Evolutionary conservation across 495 filamentous ascomycete genomes (phyloP).

Genomic region (Neurospora sp.): DNA sequence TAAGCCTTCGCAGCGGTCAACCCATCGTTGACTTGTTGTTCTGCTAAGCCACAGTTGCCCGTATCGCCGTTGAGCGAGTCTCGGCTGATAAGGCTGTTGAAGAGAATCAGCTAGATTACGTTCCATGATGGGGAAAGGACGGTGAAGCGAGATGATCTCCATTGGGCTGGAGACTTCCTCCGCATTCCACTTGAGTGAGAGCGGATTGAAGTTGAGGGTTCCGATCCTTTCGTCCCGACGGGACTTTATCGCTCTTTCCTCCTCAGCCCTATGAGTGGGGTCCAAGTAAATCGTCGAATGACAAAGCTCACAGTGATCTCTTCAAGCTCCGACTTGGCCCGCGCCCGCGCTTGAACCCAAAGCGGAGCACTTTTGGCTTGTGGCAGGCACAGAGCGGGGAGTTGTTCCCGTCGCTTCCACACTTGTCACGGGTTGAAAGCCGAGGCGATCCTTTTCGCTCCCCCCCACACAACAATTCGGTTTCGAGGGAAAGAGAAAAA

Average conservation of each 20-base stretch:
- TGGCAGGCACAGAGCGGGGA: not conserved
- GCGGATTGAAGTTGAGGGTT: not conserved
- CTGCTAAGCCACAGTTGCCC: not conserved
- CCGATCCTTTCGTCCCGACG: not conserved
- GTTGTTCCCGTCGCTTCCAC: not conserved
- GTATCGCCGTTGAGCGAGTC: not conserved
- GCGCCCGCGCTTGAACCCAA: not conserved
- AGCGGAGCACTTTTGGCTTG: not conserved
- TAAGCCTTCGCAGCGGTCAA: not conserved
- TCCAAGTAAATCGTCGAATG: not conserved
- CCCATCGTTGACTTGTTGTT: not conserved
- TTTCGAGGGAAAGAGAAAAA: not conserved
- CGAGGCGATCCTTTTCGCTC: not conserved
- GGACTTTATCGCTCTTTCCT: not conserved
- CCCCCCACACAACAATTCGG: not conserved
- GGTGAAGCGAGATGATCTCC: not conserved
- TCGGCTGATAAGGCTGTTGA: not conserved
- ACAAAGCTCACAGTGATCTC: not conserved
- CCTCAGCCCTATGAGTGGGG: not conserved
- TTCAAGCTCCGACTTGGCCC: not conserved
- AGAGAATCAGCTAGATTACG: not conserved
- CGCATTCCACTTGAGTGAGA: not conserved
- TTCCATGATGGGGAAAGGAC: not conserved
- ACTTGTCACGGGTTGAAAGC: not conserved
- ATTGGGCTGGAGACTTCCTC: not conserved